Base-by-base conservation (phyloP, 2,329 filamentous ascomycete genomes). In the Sporothrix mexicana region DNA sequence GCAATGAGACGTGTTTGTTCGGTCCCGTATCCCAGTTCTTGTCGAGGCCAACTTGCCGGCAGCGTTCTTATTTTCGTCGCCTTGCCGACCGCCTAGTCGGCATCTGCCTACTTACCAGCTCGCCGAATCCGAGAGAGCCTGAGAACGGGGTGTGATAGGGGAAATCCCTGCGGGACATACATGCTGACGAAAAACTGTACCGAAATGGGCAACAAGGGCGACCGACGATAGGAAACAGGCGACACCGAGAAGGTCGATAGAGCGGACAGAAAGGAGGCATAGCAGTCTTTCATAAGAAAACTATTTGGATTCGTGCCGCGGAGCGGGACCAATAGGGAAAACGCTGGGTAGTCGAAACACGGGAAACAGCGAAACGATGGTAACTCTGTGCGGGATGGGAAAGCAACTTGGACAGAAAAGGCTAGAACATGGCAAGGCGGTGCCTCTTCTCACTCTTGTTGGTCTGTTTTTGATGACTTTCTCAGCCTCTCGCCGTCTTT, bases 261-360 rank as follows among this genome's bases (percentile, higher is more conserved):
- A 23, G 41, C 43, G 4, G 41, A 45, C 59, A 45, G 4, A 20
- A 64, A 41, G 36, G n/a, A 20, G 61, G 61, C 45, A 66, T 66
- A 66, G 41, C 20, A 66, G 61, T 41, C 10, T 13, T n/a, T 25
- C 61, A 47, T 64, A 64, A 64, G 61, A 45, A 12, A 13, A 5
- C 10, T 43, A 15, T 47, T 66, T 66, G 15, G 20, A 47, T 45
- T 47, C 25, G 61, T 66, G 61, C 61, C 41, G 59, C 36, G 36
- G n/a, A 30, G 12, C 25, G 20, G 30, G 45, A 30, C 72, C 72
- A 73, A 70, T 70, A 43, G 59, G 57, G n/a, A 73, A 53, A 53
- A 67, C 12, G 20, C 47, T 25, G 64, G 9, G 7, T 47, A 62
- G 47, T 70, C 72, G 57, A 69, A 69, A 73, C 55, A 57, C 66